Evolutionary conservation across 2,329 filamentous ascomycete genomes (phyloP), one percentile per base, ranked within the genome.

Genomic region (Nothomitra cinnamomea): DNA sequence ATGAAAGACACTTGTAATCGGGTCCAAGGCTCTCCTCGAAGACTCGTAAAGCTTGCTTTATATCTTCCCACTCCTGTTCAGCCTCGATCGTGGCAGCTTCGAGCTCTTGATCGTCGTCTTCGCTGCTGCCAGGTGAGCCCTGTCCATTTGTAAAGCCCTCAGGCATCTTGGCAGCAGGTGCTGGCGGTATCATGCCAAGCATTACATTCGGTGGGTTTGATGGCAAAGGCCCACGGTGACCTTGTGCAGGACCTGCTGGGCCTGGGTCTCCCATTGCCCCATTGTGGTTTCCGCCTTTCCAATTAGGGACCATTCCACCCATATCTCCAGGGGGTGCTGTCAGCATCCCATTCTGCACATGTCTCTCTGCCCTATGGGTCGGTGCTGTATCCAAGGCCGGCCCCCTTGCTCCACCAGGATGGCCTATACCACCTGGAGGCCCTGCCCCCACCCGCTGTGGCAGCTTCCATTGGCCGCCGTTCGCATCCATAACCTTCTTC

Each of bases 21-120:
- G 80, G 73, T 0, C 85, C 85, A 7, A 94, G 77, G 42, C 78
- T 76, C 3, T 70, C 68, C 42, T 76, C 72, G 55, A 95, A 79
- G 1, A 78, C 66, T 36, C 80, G 74, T 57, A 95, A 87, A 0
- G 87, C 81, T 22, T 77, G 67, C 4, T 76, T 75, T 55, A 96
- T 87, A 43, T 75, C 74, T 54, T 83, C 77, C 85, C 92, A 95
- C 67, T 95, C 88, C 36, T 70, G 68, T 53, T 86, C 67, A 2
- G 88, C 88, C n/a, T 75, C 72, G n/a, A 75, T 70, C 2, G 83
- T 85, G 48, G 79, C 79, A 2, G 72, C 67, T 51, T 83, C 77
- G 1, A 87, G 72, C 58, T 85, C 78, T 4, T 70, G 59, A 4
- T 80, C 75, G 21, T 79, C 73, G 25, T 64, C 52, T 7, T 36